Conservation (phyloP, 2,329 filamentous ascomycete genomes). For the Elsinoe necatrix region DNA sequence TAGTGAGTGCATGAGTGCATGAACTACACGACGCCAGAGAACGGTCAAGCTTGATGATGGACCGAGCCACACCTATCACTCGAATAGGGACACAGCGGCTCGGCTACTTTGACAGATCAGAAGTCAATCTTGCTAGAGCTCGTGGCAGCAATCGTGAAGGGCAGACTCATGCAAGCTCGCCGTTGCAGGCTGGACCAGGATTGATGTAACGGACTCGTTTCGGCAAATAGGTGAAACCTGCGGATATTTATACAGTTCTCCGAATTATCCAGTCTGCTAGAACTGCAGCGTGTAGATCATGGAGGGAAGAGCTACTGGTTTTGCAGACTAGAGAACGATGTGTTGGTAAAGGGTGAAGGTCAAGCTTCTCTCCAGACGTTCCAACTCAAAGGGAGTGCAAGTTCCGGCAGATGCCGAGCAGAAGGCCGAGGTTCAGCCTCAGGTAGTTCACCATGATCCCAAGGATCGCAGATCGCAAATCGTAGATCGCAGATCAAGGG, state of each 20-base stretch:
- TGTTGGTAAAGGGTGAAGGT: no score
- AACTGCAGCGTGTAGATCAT: no score
- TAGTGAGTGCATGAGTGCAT: neutral
- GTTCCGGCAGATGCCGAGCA: neutral
- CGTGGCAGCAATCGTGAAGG: neutral
- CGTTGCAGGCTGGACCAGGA: neutral
- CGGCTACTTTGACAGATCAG: conserved; percentile 1
- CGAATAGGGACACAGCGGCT: neutral
- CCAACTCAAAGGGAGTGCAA: neutral
- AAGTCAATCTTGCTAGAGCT: neutral
- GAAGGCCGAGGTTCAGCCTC: neutral
- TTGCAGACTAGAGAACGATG: no score
- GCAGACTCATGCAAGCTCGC: neutral
- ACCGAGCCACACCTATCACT: neutral
- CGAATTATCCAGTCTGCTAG: neutral
- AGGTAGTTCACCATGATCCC: neutral
- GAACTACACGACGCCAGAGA: neutral
- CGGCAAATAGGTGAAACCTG: neutral
- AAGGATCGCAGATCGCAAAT: neutral
- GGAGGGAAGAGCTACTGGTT: no score
- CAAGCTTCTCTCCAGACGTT: neutral
- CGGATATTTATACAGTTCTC: neutral
- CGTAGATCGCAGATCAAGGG: no score
- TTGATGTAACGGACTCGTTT: neutral
- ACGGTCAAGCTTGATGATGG: neutral